Base-by-base conservation (phyloP, 306 rosid species). In the Castanea crenata region DNA sequence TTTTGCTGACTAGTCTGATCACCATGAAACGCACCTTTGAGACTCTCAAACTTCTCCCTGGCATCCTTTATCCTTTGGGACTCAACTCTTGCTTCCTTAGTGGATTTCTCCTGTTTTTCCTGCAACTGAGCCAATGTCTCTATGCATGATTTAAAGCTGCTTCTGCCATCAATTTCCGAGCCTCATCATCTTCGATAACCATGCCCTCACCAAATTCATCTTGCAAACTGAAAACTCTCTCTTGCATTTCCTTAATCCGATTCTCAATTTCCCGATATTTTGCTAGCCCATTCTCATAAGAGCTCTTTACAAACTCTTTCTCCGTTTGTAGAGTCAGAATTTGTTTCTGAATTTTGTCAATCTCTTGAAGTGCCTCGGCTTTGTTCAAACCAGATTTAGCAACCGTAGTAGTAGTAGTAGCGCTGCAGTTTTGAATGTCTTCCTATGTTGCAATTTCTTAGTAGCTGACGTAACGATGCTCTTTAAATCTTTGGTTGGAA, bases 141-240 rank as follows among this genome's bases (percentile, higher is more conserved):
- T 64, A 90, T 89, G 83, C 98, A 96, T 74, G 98, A 91, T 69
- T 83, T 63, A 96, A 81, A 84, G 98, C 98, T 14, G 96, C 83
- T 32, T 79, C 91, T 29, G 99, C 91, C 97, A 96, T 96, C 88
- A 96, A 88, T 38, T 67, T 89, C 5, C 99, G 96, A 35, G 99
- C 99, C 61, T 88, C 98, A 14, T 78, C 87, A 16, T 96, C 97
- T 72, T 93, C 96, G 51, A 96, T 96, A 49, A 83, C 84, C 75
- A 89, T 65, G 29, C 93, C 93, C 82, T 93, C 96, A 46, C 99
- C 97, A 57, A 85, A 83, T 76, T 96, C 99, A 58, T 96, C 99
- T 76, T 96, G 93, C 81, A 96, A 84, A 76, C n/a, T 64, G 73
- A 81, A 85, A 76, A 93, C 89, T 81, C 46, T 85, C 64, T 83